Base-by-base conservation (phyloP, 768 basidiomycete species). In the Hygrophorus pudorinus region DNA sequence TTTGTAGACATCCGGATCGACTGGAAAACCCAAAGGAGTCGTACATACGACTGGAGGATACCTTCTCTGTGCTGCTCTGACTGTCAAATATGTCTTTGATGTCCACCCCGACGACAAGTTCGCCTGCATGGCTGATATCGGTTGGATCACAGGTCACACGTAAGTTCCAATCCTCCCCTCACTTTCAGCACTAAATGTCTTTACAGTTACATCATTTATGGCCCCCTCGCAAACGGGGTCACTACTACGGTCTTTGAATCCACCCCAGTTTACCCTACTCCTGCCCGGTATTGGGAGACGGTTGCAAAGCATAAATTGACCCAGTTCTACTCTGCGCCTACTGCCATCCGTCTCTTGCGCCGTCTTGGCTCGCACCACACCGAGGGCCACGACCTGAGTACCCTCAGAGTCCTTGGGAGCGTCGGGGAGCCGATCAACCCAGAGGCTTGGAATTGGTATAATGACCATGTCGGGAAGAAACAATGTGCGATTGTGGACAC, bases 351-450 rank as follows among this genome's bases (percentile, higher is more conserved):
- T 44, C 77, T 97, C 27, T 72, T 99, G 38, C 81, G 64, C 37
- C 64, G 71, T 30, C 77, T 94, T 30, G 94, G 94, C 38, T 75
- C 80, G 45, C 80, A 91, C 37, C 88, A 93, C 59, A 88, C 90
- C 45, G 73, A 87, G 57, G 68, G 74, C 8, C 73, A 90, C 64
- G 90, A 96, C 59, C 73, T 99, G 38, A 78, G 73, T 56, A 75
- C 74, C 12, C 64, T 99, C 46, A 80, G 96, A 46, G 84, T 96
- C 5, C 68, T 99, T 31, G 94, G 96, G 17, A 82, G 74, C 47
- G 96, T 98, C 36, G 96, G 94, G 44, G 96, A 99, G 66, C 96
- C 96, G 1, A 98, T 99, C 71, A 97, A 97, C 64, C 92, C 93
- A 20, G 94, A 97, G 62, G 94, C 94, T 9, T 97, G 96, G 94